Evolutionary conservation across 192 early-diverging fungal species (phyloP), one percentile per base, ranked within the genome.

Genomic region (Kickxella alabastrina): DNA sequence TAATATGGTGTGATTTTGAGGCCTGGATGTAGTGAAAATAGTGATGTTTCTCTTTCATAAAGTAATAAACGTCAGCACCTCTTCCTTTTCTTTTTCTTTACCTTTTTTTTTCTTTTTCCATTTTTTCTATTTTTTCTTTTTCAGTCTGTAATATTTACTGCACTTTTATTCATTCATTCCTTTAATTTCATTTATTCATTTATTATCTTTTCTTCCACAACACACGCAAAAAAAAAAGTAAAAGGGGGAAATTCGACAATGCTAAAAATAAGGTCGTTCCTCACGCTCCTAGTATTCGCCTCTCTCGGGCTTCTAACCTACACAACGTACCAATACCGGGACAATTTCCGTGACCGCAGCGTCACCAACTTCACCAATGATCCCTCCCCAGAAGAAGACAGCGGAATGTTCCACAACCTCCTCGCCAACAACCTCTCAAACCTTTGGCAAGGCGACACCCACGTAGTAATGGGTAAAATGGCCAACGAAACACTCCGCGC

Each of bases 401-500:
- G 26, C 9, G 63, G 63, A 6, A 26, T 65, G 40, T 57, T 73
- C 36, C 58, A 43, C 25, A 73, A 69, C 54, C 14, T 73, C 29
- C 21, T 64, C 18, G 52, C 65, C 51, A 43, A 41, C 14, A 63
- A 52, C 0, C 15, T 57, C n/a, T 43, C 41, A 19, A 42, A 67
- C 25, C 43, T 68, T 35, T 62, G 58, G 57, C 49, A 58, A 21
- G 70, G 68, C 37, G 65, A 78, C 39, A 68, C 58, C 12, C 69
- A 79, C 45, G 82, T 82, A 6, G 82, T 88, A 47, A 84, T 86
- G 82, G 68, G 73, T 36, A 82, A 83, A 32, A 80, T 88, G 81
- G 82, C 62, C 48, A 88, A 88, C 72, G 84, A 85, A 47, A 88
- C 87, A 0, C 57, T 81, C 24, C 74, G 79, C 43, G 92, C 89